Conservation (phyloP, 768 basidiomycete species). For the Glaciozyma antarctica region DNA sequence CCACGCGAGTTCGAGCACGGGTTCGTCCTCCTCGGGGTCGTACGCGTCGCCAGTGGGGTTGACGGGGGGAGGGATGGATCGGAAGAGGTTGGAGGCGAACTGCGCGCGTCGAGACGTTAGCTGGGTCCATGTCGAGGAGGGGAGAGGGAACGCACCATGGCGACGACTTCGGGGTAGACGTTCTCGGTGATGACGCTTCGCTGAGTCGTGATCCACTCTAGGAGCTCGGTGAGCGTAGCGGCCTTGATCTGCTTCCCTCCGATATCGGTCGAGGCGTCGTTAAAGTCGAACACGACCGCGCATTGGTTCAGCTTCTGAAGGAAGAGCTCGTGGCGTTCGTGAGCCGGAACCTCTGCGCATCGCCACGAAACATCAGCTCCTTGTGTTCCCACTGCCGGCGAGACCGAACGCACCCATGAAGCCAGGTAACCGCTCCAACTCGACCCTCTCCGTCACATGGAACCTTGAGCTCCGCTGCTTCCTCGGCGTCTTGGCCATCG, state of each 20-base stretch:
- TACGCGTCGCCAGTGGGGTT: constrained; percentile 98
- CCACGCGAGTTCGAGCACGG: constrained; percentile 97
- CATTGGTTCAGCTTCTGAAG: constrained; percentile 93
- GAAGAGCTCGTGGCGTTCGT: constrained; percentile 82
- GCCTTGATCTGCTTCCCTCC: constrained; percentile 98
- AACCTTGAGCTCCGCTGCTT: constrained; percentile 97
- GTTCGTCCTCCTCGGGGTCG: constrained; percentile 98
- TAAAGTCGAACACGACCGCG: constrained; percentile 95
- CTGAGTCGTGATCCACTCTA: constrained; percentile 97
- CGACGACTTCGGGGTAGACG: constrained; percentile 97
- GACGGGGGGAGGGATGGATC: constrained; percentile 98
- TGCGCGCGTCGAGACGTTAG: constrained; percentile 38
- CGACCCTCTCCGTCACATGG: constrained; percentile 88
- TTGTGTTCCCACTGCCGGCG: background rate
- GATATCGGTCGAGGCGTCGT: constrained; percentile 89
- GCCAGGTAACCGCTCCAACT: constrained; percentile 84
- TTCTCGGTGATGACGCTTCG: constrained; percentile 90
- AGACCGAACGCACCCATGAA: constrained; percentile 59
- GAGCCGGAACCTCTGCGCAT: constrained; percentile 69
- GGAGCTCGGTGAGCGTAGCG: constrained; percentile 92
- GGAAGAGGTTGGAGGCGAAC: constrained; percentile 98
- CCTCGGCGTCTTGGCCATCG: constrained; percentile 88
- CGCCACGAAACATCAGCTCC: constrained; percentile 23
- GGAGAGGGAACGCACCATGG: constrained; percentile 60
- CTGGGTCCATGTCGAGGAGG: background rate